Base-by-base conservation (phyloP, 1,284 basidiomycete genomes). In the Wolfiporia cocos region DNA sequence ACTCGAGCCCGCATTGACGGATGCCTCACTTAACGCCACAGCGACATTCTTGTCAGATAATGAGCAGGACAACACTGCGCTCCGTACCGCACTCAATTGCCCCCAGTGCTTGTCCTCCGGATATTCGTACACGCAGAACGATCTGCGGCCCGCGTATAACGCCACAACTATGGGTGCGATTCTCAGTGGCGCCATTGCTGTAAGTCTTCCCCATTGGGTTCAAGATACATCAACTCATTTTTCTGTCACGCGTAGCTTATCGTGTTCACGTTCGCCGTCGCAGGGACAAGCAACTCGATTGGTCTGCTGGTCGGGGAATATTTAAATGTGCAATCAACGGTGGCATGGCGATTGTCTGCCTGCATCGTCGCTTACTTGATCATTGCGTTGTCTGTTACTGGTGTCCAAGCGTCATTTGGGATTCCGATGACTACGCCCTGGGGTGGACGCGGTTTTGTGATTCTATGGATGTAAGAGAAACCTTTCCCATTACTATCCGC, bases 201-300 rank as follows among this genome's bases (percentile, higher is more conserved):
- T 39, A 14, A 30, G 37, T 31, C n/a, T n/a, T n/a, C n/a, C n/a
- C n/a, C n/a, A n/a, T n/a, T n/a, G n/a, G n/a, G n/a, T n/a, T n/a
- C n/a, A n/a, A n/a, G n/a, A n/a, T n/a, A n/a, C n/a, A n/a, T n/a
- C n/a, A n/a, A n/a, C n/a, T n/a, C n/a, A n/a, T n/a, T n/a, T n/a
- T n/a, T n/a, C n/a, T n/a, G n/a, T n/a, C n/a, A 17, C 31, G 7
- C 29, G 11, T 29, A 39, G 37, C 37, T 39, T 18, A 39, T 39
- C n/a, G 29, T 32, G 14, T 39, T 39, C 37, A 39, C 28, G 15
- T 39, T 39, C 37, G 14, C 37, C 37, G 37, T 39, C 17, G 14
- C 17, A 6, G 37, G 37, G 7, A 31, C 37, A 29, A 14, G 12
- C 5, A 39, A 39, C 23, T 5, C 15, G 37, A 39, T 39, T 29